Evolutionary conservation across 805 yeast species (phyloP), one percentile per base, ranked within the genome.

Genomic region (Spencermartinsiella europaea): DNA sequence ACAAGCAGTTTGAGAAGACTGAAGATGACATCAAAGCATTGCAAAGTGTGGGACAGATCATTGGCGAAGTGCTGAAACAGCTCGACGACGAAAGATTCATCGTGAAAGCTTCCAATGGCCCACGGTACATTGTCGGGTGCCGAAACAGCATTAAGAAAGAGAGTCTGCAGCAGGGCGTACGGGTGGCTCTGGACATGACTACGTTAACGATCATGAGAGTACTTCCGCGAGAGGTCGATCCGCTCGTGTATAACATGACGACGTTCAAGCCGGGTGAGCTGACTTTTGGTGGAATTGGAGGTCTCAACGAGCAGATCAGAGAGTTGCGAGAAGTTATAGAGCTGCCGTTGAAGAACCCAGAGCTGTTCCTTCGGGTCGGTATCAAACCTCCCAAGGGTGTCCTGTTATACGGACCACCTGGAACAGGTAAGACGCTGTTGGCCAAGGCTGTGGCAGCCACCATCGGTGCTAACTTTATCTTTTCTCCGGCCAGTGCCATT

Each of bases 351-450:
- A 93, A 93, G 68, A 93, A 93, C 66, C 99, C 99, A 2, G 99
- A 93, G 69, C 76, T 93, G 58, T 93, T 93, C 67, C 73, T 85
- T 51, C 81, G 99, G 65, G 96, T 93, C 28, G 99, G 99, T 41
- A 93, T 93, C 67, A 89, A 89, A 64, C 95, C 97, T n/a, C 99
- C 99, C 48, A 93, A 93, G 68, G 99, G 98, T 66, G 98, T 91
- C 21, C 72, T 93, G 52, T 74, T 93, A 44, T 93, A 93, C 63
- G 99, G 99, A 5, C 99, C 99, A 4, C 99, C 99, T 20, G 99
- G 99, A 60, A 93, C 99, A 0, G 98, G 99, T 63, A 91, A 91
- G 66, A 91, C 99, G 0, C 72, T 91, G 49, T 75, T 91, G 61
- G 99, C 99, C 15, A 90, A 93, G 62, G 98, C 98, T 0, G 97